phyloP scores from a whole-genome alignment of 441 rosid species.

The Metrosideros polymorpha region DNA sequence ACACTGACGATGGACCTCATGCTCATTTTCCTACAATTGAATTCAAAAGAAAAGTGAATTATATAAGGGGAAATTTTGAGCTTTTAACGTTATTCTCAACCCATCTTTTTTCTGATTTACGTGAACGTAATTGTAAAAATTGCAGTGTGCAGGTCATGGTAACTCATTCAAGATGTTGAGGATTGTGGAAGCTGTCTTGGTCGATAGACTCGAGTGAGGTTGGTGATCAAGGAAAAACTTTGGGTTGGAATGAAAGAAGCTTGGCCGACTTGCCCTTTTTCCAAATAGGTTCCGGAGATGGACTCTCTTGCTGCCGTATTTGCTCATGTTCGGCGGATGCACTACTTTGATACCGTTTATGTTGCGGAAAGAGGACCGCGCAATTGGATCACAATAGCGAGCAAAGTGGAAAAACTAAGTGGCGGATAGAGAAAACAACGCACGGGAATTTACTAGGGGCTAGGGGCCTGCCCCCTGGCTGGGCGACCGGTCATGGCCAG shows the following conservation, averaged over 20 bases:
- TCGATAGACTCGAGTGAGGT: neutral
- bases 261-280: too few relatives aligned
- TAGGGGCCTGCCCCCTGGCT: too few relatives aligned
- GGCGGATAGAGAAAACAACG: neutral
- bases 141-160: too few relatives aligned
- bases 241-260: too few relatives aligned
- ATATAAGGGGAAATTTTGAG: too few relatives aligned
- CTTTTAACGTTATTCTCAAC: too few relatives aligned
- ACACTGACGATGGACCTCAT: too few relatives aligned
- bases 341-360: neutral
- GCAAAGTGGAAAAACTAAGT: neutral
- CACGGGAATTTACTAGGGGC: accelerated
- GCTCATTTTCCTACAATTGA: neutral
- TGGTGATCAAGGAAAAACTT: neutral
- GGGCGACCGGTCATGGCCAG: too few relatives aligned
- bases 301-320: neutral
- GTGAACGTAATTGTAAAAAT: too few relatives aligned
- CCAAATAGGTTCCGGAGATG: neutral
- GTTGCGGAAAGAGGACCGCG: neutral
- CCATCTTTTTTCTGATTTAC: too few relatives aligned
- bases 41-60: neutral
- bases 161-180: too few relatives aligned
- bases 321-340: neutral
- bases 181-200: neutral
- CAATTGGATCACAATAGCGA: neutral